phyloP scores from a whole-genome alignment of 306 rosid genomes.

The Sindora glabra region DNA sequence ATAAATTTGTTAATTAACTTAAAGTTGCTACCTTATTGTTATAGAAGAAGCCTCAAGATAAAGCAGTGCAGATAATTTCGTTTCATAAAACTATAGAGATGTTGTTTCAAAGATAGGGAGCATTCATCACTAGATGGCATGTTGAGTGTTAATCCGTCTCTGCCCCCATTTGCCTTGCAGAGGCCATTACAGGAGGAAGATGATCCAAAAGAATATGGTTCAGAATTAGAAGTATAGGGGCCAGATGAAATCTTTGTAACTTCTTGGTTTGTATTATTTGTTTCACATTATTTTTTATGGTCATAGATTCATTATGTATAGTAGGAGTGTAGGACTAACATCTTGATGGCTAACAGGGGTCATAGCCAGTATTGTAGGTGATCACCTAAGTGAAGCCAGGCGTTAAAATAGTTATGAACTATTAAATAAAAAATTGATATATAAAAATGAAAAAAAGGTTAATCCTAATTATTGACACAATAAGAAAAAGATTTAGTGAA shows the following conservation, averaged over 20 bases:
- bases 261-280: neutral
- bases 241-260: slow-evolving; percentile 19
- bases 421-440: no score
- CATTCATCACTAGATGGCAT: slow-evolving; percentile 75
- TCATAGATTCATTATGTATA: slow-evolving; percentile 31
- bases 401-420: no score
- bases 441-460: no score
- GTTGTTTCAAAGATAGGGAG: slow-evolving; percentile 47
- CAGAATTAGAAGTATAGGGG: slow-evolving; percentile 18
- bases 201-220: slow-evolving; percentile 23
- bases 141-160: slow-evolving; percentile 59
- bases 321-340: slow-evolving; percentile 61
- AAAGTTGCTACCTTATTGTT: no score
- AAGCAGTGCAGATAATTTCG: no score
- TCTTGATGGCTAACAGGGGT: slow-evolving; percentile 25
- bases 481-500: no score
- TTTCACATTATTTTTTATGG: neutral
- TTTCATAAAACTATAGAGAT: no score
- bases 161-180: slow-evolving; percentile 42
- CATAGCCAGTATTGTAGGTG: neutral
- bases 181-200: slow-evolving; percentile 16
- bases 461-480: no score
- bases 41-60: no score
- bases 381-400: no score
- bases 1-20: no score